phyloP scores from a whole-genome alignment of 163 green algal genomes.

The Botryococcus braunii region DNA sequence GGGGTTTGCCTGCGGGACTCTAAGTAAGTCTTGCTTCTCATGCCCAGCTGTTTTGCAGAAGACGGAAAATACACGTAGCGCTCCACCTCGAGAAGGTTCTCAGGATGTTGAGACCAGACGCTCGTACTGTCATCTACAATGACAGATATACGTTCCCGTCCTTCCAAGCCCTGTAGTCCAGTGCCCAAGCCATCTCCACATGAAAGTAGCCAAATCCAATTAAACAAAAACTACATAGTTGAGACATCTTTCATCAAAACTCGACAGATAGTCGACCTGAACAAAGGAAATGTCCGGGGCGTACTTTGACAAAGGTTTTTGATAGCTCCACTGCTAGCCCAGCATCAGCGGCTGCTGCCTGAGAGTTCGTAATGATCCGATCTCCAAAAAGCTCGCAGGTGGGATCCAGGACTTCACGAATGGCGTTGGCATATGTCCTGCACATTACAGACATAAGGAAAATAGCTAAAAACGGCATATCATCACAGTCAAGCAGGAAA shows the following conservation, averaged over 20 bases:
- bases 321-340: too few relatives aligned
- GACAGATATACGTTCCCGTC: slow-evolving; percentile 25
- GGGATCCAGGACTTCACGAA: slow-evolving; percentile 60
- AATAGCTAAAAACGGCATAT: too few relatives aligned
- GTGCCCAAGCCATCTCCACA: too few relatives aligned
- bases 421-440: slow-evolving; percentile 48
- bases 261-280: too few relatives aligned
- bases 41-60: slow-evolving; percentile 12
- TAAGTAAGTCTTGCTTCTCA: not conserved
- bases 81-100: slow-evolving; percentile 55
- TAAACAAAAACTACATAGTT: too few relatives aligned
- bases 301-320: too few relatives aligned
- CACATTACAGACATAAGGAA: not conserved
- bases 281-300: too few relatives aligned
- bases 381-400: slow-evolving; percentile 42
- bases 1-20: not conserved
- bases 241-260: slow-evolving; percentile 7
- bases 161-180: slow-evolving; percentile 26
- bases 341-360: too few relatives aligned
- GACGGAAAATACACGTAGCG: slow-evolving; percentile 58
- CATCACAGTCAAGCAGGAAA: too few relatives aligned
- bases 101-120: slow-evolving; percentile 44
- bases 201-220: too few relatives aligned
- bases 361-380: slow-evolving; percentile 56
- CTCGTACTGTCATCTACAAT: slow-evolving; percentile 46